Evolutionary conservation across 257 asterid species (phyloP), one percentile per base, ranked within the genome.

Genomic region (Prunella vulgaris): DNA sequence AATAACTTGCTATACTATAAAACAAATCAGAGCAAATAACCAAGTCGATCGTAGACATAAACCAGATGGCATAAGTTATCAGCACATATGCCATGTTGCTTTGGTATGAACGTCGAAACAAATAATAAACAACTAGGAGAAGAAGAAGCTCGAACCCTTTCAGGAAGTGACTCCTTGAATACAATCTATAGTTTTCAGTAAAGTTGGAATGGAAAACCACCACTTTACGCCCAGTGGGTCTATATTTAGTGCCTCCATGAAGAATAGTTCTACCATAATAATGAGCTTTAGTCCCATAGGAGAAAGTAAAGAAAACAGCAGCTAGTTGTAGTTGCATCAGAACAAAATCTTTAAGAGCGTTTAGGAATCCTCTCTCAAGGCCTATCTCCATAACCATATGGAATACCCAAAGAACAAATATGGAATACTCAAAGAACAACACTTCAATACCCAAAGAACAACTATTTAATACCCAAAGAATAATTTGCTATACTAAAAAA

Each of bases 291-390:
- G 97, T 88, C 14, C 97, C 97, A 32, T 79, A 87, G 8, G 99
- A 90, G 70, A 90, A 93, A 8, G 99, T 90, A 60, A 93, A 93
- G 96, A 93, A 93, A 75, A 93, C 97, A 2, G 99, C 80, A 33
- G 97, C 99, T 0, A 93, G 78, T 71, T 93, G 99, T 20, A 93
- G 85, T 66, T 93, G 99, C 97, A 93, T 90, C 79, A 93, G 95
- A 69, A 93, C 87, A 27, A 93, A 88, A 76, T 90, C 97, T 80
- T 87, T 90, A 22, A 90, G 80, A 66, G 99, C 99, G 4, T 76
- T 90, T 22, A 88, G 95, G 80, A 90, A 88, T 22, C 99, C 99
- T 74, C 91, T 75, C 64, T 93, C 99, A 1, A 93, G 92, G 49
- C 96, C 97, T 22, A 93, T 81, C 84, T 93, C 97, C 35, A 93